Conservation (phyloP, 345 rosid species). For the Ailanthus altissimus region DNA sequence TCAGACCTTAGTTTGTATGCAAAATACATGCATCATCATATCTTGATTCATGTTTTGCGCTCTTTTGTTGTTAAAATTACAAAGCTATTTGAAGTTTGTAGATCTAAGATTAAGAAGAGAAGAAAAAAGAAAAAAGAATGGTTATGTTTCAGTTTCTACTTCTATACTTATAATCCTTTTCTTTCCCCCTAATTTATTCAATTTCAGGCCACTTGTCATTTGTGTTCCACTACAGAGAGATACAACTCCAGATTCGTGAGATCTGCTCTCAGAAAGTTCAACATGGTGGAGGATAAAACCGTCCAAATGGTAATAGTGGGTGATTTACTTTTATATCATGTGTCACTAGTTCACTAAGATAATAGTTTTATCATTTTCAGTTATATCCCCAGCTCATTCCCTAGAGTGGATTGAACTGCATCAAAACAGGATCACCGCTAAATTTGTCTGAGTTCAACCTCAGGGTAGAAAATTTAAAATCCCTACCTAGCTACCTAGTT, state of each 20-base stretch:
- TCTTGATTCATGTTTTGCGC: background rate
- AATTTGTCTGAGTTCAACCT: background rate
- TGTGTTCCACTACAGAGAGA: constrained; percentile 49
- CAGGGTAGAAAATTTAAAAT: background rate
- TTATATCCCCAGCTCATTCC: background rate
- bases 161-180: background rate
- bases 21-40: background rate
- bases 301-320: constrained; percentile 47
- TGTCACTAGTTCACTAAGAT: background rate
- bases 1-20: background rate
- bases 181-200: background rate
- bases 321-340: background rate
- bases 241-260: constrained; percentile 35
- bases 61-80: background rate
- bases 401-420: background rate
- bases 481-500: background rate
- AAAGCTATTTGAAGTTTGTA: background rate
- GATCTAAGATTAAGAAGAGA: background rate
- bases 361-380: background rate
- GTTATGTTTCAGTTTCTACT: background rate
- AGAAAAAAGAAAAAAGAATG: no score
- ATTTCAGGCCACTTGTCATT: constrained; percentile 51
- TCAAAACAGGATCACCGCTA: background rate
- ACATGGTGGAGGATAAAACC: constrained; percentile 42
- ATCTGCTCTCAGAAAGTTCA: constrained; percentile 54